These are phyloP conservation scores for Fusarium oligoseptatum DNA, from an alignment of 2,329 filamentous ascomycete genomes.

Conservation along the genomic window DNA sequence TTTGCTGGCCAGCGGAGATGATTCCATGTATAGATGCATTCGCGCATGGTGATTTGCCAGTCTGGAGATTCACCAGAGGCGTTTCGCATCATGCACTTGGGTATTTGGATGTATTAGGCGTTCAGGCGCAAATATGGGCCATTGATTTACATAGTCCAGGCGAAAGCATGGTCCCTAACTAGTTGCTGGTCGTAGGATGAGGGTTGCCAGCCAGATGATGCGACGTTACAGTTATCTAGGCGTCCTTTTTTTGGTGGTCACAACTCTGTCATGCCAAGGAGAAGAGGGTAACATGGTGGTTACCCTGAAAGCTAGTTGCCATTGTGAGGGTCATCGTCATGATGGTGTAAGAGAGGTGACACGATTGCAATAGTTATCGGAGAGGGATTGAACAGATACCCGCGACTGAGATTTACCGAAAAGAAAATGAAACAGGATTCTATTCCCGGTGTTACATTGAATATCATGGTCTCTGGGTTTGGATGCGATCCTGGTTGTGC, in stretches of 20 bases:
- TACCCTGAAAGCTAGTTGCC: background rate
- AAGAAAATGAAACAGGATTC: background rate
- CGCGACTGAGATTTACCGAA: background rate
- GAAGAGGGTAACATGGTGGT: background rate
- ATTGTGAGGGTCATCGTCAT: background rate
- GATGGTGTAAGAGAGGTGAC: background rate
- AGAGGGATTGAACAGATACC: background rate
- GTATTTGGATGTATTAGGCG: slow-evolving; percentile 28
- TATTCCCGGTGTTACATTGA: background rate
- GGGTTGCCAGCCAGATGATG: background rate
- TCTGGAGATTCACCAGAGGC: background rate
- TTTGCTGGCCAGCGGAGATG: slow-evolving; percentile 62
- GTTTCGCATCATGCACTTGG: slow-evolving; percentile 15
- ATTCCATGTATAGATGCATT: background rate
- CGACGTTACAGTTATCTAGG: background rate
- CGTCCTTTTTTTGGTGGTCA: background rate
- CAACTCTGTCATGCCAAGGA: background rate
- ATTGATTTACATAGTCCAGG: slow-evolving; percentile 13
- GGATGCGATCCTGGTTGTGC: background rate
- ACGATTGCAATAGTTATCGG: background rate
- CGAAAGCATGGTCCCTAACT: background rate
- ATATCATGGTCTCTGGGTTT: background rate
- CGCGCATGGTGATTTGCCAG: background rate
- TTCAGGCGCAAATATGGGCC: slow-evolving; percentile 36
- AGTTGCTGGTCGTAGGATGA: background rate